Conservation (phyloP, 106 monocot genomes). For the Cymbidium sinense region DNA sequence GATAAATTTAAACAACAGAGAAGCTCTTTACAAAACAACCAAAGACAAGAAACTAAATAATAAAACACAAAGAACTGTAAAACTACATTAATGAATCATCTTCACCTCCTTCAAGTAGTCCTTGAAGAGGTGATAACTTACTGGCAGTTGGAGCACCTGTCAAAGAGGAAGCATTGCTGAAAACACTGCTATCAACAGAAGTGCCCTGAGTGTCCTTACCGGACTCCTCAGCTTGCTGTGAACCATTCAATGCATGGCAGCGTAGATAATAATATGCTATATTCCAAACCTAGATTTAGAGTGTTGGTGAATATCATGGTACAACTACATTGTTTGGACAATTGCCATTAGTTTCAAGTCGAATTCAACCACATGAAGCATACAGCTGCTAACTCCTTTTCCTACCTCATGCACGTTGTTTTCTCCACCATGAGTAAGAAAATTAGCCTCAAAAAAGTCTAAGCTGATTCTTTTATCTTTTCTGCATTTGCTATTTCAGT, state of each 20-base stretch:
- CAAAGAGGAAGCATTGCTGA: slow-evolving; percentile 9
- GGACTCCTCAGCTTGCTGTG: slow-evolving; percentile 37
- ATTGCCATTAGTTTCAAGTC: too few relatives aligned
- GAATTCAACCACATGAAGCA: too few relatives aligned
- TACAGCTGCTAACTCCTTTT: too few relatives aligned
- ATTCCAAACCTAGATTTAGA: slow-evolving; percentile 59
- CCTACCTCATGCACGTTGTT: too few relatives aligned
- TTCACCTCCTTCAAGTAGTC: slow-evolving; percentile 9
- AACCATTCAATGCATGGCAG: slow-evolving; percentile 69
- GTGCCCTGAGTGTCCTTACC: slow-evolving; percentile 16
- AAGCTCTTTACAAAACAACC: background rate
- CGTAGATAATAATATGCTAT: slow-evolving; percentile 88
- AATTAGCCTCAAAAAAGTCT: too few relatives aligned
- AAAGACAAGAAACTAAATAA: background rate
- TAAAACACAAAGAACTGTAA: background rate
- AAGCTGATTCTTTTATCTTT: too few relatives aligned
- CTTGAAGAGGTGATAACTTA: slow-evolving; percentile 16
- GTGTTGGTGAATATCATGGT: background rate
- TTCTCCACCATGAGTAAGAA: too few relatives aligned
- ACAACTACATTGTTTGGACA: background rate
- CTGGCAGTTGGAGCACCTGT: slow-evolving; percentile 2
- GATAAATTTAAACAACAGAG: background rate
- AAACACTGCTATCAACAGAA: slow-evolving; percentile 7
- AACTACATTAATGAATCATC: background rate
- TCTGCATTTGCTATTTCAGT: too few relatives aligned